Conservation (phyloP, 1,139 yeast genomes). For the Pichia sp. region DNA sequence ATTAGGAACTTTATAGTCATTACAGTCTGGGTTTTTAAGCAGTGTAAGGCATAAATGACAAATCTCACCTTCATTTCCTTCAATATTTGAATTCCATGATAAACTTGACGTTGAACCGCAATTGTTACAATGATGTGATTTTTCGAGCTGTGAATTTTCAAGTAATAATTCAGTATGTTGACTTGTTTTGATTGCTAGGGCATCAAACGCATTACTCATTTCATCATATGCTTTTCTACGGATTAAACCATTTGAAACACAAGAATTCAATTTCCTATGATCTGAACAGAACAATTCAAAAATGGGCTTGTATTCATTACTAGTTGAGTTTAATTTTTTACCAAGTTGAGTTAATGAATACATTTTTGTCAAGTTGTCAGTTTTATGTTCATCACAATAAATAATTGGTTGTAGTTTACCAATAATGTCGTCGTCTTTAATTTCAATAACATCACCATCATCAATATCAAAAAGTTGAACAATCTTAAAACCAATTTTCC, state of each 20-base stretch:
- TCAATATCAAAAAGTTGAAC: slow-evolving; percentile 16
- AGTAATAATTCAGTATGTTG: neutral
- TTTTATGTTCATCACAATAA: slow-evolving; percentile 38
- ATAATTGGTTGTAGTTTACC: slow-evolving; percentile 42
- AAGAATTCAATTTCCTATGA: slow-evolving; percentile 21
- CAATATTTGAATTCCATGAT: slow-evolving; percentile 24
- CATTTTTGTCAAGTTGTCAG: slow-evolving; percentile 15
- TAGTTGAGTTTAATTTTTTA: slow-evolving; percentile 22
- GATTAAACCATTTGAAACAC: slow-evolving; percentile 11
- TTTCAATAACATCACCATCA: slow-evolving; percentile 22
- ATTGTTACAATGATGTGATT: slow-evolving; percentile 1
- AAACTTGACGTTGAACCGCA: slow-evolving; percentile 7
- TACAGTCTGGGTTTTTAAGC: slow-evolving; percentile 15
- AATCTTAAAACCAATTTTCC: slow-evolving; percentile 42
- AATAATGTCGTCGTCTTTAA: slow-evolving; percentile 24
- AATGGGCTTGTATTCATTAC: slow-evolving; percentile 33
- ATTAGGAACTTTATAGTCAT: slow-evolving; percentile 14
- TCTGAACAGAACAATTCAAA: slow-evolving; percentile 42
- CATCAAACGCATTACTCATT: slow-evolving; percentile 4
- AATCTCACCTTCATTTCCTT: slow-evolving; percentile 17
- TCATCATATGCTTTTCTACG: slow-evolving; percentile 19
- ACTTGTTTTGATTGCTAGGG: slow-evolving; percentile 3
- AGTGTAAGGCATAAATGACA: slow-evolving; percentile 24
- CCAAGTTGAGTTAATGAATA: slow-evolving; percentile 33
- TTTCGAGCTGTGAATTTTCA: neutral